Conservation (phyloP, 805 yeast species). For the Kodamaea restingae region DNA sequence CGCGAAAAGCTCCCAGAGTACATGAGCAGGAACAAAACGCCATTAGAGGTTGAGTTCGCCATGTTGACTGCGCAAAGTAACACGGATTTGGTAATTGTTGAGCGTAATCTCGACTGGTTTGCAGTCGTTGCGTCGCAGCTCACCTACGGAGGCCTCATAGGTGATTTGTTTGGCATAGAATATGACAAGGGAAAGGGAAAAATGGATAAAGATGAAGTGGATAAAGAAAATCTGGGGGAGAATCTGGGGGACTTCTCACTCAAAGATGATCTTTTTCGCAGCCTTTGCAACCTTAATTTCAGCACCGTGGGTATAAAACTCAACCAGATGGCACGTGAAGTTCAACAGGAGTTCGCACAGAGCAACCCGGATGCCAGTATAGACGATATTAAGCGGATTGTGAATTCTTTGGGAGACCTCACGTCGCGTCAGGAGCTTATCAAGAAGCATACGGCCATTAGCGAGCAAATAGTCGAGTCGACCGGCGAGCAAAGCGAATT, state of each 20-base stretch:
- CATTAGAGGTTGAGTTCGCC: slow-evolving; percentile 37
- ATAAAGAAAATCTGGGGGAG: not conserved
- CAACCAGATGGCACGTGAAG: slow-evolving; percentile 62
- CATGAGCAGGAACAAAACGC: slow-evolving; percentile 31
- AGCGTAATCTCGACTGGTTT: slow-evolving; percentile 69
- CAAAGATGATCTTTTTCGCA: slow-evolving; percentile 43
- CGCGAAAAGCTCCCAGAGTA: slow-evolving; percentile 34
- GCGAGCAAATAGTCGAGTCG: slow-evolving; percentile 53
- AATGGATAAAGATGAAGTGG: not conserved
- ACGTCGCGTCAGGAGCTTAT: slow-evolving; percentile 66
- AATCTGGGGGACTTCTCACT: not conserved
- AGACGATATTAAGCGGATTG: slow-evolving; percentile 57
- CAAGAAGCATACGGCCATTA: slow-evolving; percentile 68
- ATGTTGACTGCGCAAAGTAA: slow-evolving; percentile 39
- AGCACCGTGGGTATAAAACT: slow-evolving; percentile 72
- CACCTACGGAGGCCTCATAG: slow-evolving; percentile 77
- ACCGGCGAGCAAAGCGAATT: slow-evolving; percentile 41
- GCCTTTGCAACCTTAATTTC: slow-evolving; percentile 55
- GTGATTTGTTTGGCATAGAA: slow-evolving; percentile 59
- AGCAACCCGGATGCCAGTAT: slow-evolving; percentile 19
- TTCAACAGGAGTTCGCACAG: slow-evolving; percentile 61
- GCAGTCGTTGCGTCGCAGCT: slow-evolving; percentile 73
- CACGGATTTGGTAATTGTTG: slow-evolving; percentile 72
- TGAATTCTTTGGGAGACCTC: slow-evolving; percentile 61
- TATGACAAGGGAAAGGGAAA: slow-evolving; percentile 12